Evolutionary conservation across 805 yeast species (phyloP), one percentile per base, ranked within the genome.

Genomic region (Suhomyces canberraensis): DNA sequence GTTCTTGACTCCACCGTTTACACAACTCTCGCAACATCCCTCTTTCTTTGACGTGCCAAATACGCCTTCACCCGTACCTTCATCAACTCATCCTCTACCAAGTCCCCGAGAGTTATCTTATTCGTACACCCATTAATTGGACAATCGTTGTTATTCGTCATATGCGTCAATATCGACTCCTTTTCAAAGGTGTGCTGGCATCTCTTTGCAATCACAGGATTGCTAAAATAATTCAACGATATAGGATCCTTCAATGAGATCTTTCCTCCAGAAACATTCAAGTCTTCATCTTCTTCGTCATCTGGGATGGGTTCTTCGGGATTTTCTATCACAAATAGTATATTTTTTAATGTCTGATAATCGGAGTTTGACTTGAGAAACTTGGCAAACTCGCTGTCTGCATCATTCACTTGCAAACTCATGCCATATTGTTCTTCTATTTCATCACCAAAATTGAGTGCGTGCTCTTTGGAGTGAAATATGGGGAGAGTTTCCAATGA

Each of bases 231-330:
- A 35, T 69, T 64, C 40, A 73, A 51, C 0, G 89, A 76, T 11
- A 84, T 65, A 0, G 91, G 91, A 52, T 90, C 88, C 17, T 66
- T 71, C 39, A 85, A 52, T 31, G 80, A 78, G n/a, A 85, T 64
- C 25, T 62, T 74, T 25, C 93, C 93, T 38, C 93, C 95, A 8
- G 76, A 78, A 4, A 84, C 72, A 28, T 71, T 75, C 21, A 84
- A 31, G 16, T 81, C 91, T 16, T 80, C 86, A 25, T 75, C 81
- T 11, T 69, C 79, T 1, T 49, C 55, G 1, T 53, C 60, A 11
- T 66, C 73, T 0, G 87, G 86, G 14, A 84, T 48, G 5, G 85
- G 81, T 19, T 75, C 76, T 20, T 74, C 73, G 0, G 93, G 93
- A 43, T 79, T 68, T 2, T 68, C 56, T 13, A 79, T 50, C 5